A percentile compares a stretch with the other conserved stretches of the same genome.
Conservation (phyloP, 495 filamentous ascomycete species). For the Pyrenula massariospora region DNA sequence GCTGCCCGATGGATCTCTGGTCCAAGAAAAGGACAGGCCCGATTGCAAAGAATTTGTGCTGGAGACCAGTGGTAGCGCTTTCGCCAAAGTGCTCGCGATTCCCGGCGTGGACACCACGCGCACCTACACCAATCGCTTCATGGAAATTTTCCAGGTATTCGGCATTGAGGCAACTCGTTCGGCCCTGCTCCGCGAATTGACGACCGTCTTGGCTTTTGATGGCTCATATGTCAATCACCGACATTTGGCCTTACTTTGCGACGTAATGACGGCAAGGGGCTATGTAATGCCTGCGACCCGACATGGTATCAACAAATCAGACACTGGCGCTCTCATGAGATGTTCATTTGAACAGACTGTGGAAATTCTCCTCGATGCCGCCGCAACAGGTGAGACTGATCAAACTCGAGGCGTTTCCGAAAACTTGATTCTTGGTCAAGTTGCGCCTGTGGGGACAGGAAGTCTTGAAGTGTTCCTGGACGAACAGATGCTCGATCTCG, state of each 20-base stretch:
- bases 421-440: slow-evolving; percentile 95
- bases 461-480: slow-evolving; percentile 88
- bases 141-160: slow-evolving; percentile 84
- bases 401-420: slow-evolving; percentile 97
- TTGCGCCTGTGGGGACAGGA: slow-evolving; percentile 92
- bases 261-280: slow-evolving; percentile 95
- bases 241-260: slow-evolving; percentile 88
- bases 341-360: slow-evolving; percentile 99
- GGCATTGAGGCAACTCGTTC: slow-evolving; percentile 90
- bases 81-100: slow-evolving; percentile 71
- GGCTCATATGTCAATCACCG: slow-evolving; percentile 99
- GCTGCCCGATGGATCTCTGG: slow-evolving; percentile 54
- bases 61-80: slow-evolving; percentile 79
- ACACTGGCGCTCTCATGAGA: slow-evolving; percentile 96
- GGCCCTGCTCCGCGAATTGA: slow-evolving; percentile 77
- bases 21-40: slow-evolving; percentile 54
- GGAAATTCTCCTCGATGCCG: slow-evolving; percentile 92
- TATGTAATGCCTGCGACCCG: slow-evolving; percentile 91
- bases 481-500: slow-evolving; percentile 87
- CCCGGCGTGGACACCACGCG: slow-evolving; percentile 82
- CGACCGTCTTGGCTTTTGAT: slow-evolving; percentile 85
- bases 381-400: slow-evolving; percentile 85
- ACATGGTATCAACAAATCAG: slow-evolving; percentile 95
- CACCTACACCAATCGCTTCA: slow-evolving; percentile 90
- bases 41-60: slow-evolving; percentile 86